phyloP scores from a whole-genome alignment of 257 asterid genomes.

The Leptodermis oblonga region DNA sequence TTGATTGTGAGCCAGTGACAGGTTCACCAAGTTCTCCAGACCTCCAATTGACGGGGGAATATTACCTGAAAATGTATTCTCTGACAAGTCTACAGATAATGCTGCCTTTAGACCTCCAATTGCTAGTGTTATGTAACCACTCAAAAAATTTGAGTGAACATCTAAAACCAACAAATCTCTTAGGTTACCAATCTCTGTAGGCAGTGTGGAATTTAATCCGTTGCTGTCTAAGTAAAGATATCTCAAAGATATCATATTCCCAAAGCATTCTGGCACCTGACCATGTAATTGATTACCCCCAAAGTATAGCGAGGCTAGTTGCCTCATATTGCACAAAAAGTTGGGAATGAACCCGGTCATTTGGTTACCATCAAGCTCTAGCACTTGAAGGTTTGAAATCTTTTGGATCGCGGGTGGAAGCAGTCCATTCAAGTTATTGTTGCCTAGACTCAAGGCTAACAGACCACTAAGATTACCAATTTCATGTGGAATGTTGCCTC shows the following conservation, averaged over 20 bases:
- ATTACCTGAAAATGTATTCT: not conserved
- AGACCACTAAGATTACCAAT: constrained; percentile 5
- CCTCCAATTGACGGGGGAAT: not conserved
- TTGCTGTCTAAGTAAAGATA: not conserved
- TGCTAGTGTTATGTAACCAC: not conserved
- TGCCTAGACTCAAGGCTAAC: not conserved
- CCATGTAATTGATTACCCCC: not conserved
- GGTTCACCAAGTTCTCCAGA: not conserved
- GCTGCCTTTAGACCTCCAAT: not conserved
- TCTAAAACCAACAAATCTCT: constrained; percentile 1
- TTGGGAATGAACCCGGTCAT: constrained; percentile 7
- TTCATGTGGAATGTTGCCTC: constrained; percentile 8
- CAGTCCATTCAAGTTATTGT: not conserved
- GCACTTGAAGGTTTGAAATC: constrained; percentile 8
- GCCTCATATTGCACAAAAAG: not conserved
- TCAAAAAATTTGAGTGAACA: not conserved
- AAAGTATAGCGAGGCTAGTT: not conserved
- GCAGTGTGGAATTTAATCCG: not conserved
- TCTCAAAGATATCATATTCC: constrained; percentile 8
- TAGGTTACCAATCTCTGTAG: not conserved
- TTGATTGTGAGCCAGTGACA: not conserved
- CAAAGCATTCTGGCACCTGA: constrained; percentile 11
- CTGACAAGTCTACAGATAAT: not conserved
- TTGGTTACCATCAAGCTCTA: not conserved
- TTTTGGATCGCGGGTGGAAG: not conserved